A percentile compares a stretch with the other conserved stretches of the same genome.
phyloP scores from a whole-genome alignment of 2,329 filamentous ascomycete genomes.

The Furcasterigmium sp. region DNA sequence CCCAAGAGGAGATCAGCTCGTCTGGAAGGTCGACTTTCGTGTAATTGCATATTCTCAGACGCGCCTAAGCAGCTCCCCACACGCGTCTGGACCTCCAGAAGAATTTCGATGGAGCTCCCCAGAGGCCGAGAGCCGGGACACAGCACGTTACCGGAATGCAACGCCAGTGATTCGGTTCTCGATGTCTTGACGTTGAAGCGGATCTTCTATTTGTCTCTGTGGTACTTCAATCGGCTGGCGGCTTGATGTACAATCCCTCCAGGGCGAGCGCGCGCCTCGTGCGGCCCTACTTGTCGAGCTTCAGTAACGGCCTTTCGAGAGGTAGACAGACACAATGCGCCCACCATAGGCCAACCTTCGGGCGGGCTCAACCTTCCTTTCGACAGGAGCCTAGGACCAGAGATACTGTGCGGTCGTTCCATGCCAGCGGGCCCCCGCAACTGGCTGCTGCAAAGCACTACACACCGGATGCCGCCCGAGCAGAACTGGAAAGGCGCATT shows the following conservation, averaged over 20 bases:
- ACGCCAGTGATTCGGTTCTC: too few relatives aligned
- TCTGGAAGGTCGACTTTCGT: too few relatives aligned
- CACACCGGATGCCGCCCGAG: conserved; percentile 12
- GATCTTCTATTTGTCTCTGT: background rate
- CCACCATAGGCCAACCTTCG: too few relatives aligned
- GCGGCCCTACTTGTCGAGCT: background rate
- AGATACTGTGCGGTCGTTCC: background rate
- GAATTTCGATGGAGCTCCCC: background rate
- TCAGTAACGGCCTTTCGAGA: background rate
- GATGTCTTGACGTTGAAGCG: background rate
- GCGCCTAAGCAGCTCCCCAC: background rate
- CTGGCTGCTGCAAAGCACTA: conserved; percentile 3
- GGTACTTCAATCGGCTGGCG: background rate
- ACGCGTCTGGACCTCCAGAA: background rate
- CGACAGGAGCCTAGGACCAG: too few relatives aligned
- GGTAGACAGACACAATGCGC: too few relatives aligned
- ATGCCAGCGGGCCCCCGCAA: background rate
- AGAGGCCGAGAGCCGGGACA: too few relatives aligned
- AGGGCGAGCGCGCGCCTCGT: background rate
- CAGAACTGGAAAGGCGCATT: conserved; percentile 54
- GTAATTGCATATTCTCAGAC: background rate
- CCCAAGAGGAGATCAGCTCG: too few relatives aligned
- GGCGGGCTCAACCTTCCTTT: too few relatives aligned
- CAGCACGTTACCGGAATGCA: too few relatives aligned
- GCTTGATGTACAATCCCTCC: background rate